Base-by-base conservation (phyloP, 2,329 filamentous ascomycete genomes). In the Nemania serpens region DNA sequence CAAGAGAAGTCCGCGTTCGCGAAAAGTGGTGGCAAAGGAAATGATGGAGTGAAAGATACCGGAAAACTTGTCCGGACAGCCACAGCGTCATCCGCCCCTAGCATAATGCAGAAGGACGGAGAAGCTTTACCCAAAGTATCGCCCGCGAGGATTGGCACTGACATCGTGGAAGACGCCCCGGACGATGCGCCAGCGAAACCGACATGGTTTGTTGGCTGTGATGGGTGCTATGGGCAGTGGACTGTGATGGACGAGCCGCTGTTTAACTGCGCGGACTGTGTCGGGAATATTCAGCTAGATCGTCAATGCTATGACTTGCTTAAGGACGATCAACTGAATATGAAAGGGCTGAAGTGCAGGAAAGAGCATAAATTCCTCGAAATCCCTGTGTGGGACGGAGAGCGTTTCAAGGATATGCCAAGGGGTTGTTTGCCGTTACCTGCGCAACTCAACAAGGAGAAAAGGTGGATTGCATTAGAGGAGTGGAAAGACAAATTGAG, bases 251-350 rank as follows among this genome's bases (percentile, higher is more conserved):
- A 69, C 34, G 64, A 47, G 61, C 64, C 68, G 7, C 51, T 73
- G 17, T 66, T 68, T 47, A 66, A 58, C n/a, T 73, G 70, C 54
- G 69, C 67, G 17, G 71, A 73, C 46, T 72, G 70, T 51, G 59
- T 70, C 6, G 69, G 68, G 20, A 47, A 53, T 34, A 33, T 65
- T 9, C 64, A 70, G 49, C 58, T 73, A 2, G 63, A 67, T 51
- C 36, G 39, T 2, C 63, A 55, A 9, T 73, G 71, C 58, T 56
- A 71, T 25, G 63, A 57, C 29, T 45, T 60, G 20, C 62, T 69
- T 15, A 43, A 55, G 34, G 61, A 53, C 13, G 71, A 62, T 17
- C 58, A 69, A 47, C 55, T 70, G 5, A 48, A 56, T 25, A 58
- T 52, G 42, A 68, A 62, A 10, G 64, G 66, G 3, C 34, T 69